Evolutionary conservation across 1,284 basidiomycete species (phyloP).

Genomic region (Flammula alnicola): DNA sequence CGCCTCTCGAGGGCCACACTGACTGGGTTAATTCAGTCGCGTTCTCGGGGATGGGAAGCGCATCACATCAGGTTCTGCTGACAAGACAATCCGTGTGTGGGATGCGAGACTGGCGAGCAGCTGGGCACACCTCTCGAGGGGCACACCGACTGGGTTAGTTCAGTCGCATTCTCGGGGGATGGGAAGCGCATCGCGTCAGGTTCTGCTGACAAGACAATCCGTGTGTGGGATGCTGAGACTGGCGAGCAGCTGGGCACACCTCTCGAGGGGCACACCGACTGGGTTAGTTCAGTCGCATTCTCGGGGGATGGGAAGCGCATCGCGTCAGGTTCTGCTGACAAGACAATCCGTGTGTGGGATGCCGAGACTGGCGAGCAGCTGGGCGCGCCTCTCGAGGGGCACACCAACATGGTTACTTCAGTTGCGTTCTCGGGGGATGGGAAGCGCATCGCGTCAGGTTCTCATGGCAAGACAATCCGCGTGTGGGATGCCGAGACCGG

Average conservation of each 20-base stretch:
- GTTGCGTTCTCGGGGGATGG: constrained; percentile 2
- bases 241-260: not conserved
- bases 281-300: constrained; percentile 1
- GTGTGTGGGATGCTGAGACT: constrained; percentile 5
- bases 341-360: too few relatives aligned
- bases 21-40: not conserved
- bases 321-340: not conserved
- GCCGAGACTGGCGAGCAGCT: too few relatives aligned
- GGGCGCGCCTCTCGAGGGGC: too few relatives aligned
- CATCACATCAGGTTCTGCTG: too few relatives aligned
- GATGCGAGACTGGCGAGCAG: too few relatives aligned
- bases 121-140: too few relatives aligned
- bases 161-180: too few relatives aligned
- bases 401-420: not conserved
- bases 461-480: not conserved
- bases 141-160: too few relatives aligned
- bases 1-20: too few relatives aligned
- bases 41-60: not conserved
- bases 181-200: constrained; percentile 40
- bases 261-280: not conserved
- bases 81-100: too few relatives aligned
- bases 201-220: constrained; percentile 1
- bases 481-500: constrained; percentile 7
- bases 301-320: not conserved
- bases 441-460: constrained; percentile 32